Conservation (phyloP, 306 rosid genomes). For the Citrullus mucosospermus region DNA sequence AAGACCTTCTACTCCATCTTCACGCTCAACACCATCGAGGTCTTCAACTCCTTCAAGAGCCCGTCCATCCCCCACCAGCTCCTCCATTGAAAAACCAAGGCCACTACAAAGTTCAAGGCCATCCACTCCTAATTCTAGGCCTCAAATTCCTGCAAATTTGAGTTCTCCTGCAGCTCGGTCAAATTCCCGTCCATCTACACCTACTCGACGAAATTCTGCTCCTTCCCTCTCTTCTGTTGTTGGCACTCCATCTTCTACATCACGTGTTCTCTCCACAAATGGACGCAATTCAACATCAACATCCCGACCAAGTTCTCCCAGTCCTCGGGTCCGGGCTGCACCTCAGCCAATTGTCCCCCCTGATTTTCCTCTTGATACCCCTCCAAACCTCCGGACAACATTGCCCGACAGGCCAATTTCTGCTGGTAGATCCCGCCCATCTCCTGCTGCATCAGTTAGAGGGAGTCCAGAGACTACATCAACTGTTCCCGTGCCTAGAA, state of each 20-base stretch:
- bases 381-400: constrained; percentile 89
- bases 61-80: constrained; percentile 38
- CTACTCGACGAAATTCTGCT: constrained; percentile 55
- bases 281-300: constrained; percentile 63
- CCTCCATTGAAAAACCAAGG: constrained; percentile 52
- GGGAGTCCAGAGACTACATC: constrained; percentile 51
- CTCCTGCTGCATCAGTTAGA: constrained; percentile 27
- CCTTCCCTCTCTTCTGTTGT: constrained; percentile 46
- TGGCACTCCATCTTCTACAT: constrained; percentile 36
- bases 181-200: constrained; percentile 78
- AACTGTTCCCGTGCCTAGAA: constrained; percentile 36
- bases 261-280: constrained; percentile 29
- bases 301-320: constrained; percentile 84
- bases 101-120: constrained; percentile 67
- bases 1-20: constrained; percentile 80
- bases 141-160: constrained; percentile 78
- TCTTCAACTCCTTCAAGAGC: constrained; percentile 78
- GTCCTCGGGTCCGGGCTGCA: constrained; percentile 62
- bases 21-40: constrained; percentile 48
- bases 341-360: constrained; percentile 81
- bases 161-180: constrained; percentile 54
- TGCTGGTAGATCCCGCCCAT: constrained; percentile 87
- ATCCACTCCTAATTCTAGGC: constrained; percentile 88
- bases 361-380: constrained; percentile 86
- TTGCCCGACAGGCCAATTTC: constrained; percentile 92